A percentile compares a stretch with the other conserved stretches of the same genome.
These are phyloP conservation scores for Arctium lappa DNA, from an alignment of 129 eudicot species.

Conservation along the genomic window DNA sequence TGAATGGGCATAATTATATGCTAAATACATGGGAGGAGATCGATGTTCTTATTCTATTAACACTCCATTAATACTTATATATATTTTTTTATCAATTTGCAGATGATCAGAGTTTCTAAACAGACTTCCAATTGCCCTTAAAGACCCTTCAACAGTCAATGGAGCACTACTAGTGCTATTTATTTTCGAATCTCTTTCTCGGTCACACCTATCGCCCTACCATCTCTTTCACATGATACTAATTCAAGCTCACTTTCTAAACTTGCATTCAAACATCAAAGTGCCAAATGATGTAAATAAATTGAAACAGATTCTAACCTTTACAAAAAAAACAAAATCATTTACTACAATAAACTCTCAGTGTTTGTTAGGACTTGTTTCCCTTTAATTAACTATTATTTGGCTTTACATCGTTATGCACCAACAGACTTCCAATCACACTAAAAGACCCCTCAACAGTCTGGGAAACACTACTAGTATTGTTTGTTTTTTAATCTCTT, in stretches of 20 bases:
- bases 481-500: slow-evolving; percentile 26
- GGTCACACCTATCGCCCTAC: slow-evolving; percentile 19
- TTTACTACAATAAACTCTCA: no score
- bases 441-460: slow-evolving; percentile 51
- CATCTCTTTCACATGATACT: slow-evolving; percentile 25
- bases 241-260: slow-evolving; percentile 44
- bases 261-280: neutral
- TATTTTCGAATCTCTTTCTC: slow-evolving; percentile 28
- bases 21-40: slow-evolving; percentile 50
- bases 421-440: neutral
- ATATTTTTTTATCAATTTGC: slow-evolving; percentile 3
- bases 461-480: slow-evolving; percentile 67
- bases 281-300: no score
- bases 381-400: no score
- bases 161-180: slow-evolving; percentile 66
- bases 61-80: neutral
- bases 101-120: slow-evolving; percentile 26
- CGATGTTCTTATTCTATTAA: slow-evolving; percentile 48
- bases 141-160: slow-evolving; percentile 53
- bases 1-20: slow-evolving; percentile 44
- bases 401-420: no score
- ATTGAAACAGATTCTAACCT: no score
- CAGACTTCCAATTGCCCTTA: slow-evolving; percentile 39
- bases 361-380: no score
- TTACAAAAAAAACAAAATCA: no score